A percentile compares a stretch with the other conserved stretches of the same genome.
These are phyloP conservation scores for Ambrosia hybrid DNA, from an alignment of 140 eudicot species.

Conservation along the genomic window DNA sequence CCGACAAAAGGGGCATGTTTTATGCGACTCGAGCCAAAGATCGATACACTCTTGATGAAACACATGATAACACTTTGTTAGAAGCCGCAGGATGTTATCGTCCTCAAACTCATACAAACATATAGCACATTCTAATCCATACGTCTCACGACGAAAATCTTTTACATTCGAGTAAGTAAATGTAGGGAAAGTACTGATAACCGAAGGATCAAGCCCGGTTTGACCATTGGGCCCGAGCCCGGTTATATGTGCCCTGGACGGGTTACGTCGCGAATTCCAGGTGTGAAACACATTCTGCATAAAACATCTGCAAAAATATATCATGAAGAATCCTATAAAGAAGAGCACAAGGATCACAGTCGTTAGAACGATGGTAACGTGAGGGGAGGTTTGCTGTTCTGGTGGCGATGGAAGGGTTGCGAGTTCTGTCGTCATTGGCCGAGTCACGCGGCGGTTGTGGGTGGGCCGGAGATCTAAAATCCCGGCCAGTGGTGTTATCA, in stretches of 20 bases:
- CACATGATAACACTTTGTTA: slow-evolving; percentile 70
- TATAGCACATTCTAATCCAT: slow-evolving; percentile 89
- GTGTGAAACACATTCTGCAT: slow-evolving; percentile 53
- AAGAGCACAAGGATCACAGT: slow-evolving; percentile 54
- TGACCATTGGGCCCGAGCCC: slow-evolving; percentile 5
- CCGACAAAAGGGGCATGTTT: slow-evolving; percentile 87
- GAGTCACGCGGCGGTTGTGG: slow-evolving; percentile 19
- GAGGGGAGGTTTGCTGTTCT: slow-evolving; percentile 40
- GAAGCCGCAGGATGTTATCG: slow-evolving; percentile 50
- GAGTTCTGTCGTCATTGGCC: slow-evolving; percentile 47
- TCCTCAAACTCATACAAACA: slow-evolving; percentile 73
- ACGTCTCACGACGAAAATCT: slow-evolving; percentile 52
- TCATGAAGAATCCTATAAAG: slow-evolving; percentile 61
- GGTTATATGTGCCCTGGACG: slow-evolving; percentile 33
- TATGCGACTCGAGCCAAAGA: slow-evolving; percentile 81
- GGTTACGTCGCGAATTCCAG: slow-evolving; percentile 50
- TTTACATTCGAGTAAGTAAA: slow-evolving; percentile 64
- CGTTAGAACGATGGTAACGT: slow-evolving; percentile 61
- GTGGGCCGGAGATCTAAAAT: slow-evolving; percentile 57
- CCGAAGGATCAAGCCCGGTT: slow-evolving; percentile 56
- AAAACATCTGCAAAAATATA: slow-evolving; percentile 76
- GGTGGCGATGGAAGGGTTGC: slow-evolving; percentile 37
- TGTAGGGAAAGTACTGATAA: slow-evolving; percentile 65
- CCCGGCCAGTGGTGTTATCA: slow-evolving; percentile 37
- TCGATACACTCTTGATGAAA: slow-evolving; percentile 91